Evolutionary conservation across 768 basidiomycete species (phyloP).

Genomic region (Phylloporus arenicola): DNA sequence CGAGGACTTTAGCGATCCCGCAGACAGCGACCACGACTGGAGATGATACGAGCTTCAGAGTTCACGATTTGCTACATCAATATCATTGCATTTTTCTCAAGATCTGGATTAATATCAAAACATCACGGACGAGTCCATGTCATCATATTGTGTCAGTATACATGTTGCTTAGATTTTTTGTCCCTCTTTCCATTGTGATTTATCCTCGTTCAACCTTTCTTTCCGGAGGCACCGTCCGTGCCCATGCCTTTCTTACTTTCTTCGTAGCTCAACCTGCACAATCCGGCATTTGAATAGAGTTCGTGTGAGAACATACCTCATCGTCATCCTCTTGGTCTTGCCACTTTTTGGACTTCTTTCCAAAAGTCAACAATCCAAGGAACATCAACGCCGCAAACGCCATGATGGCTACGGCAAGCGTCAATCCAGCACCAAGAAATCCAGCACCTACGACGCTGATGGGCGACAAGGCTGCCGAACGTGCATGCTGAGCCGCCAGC

Average conservation of each 20-base stretch:
- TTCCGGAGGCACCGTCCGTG: neutral
- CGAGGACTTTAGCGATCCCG: slow-evolving; percentile 35
- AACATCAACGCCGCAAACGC: slow-evolving; percentile 37
- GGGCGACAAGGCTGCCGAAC: slow-evolving; percentile 30
- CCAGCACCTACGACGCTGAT: slow-evolving; percentile 60
- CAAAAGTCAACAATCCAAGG: slow-evolving; percentile 34
- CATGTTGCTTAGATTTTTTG: slow-evolving; percentile 12
- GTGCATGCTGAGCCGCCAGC: slow-evolving; percentile 24
- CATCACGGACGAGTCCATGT: slow-evolving; percentile 14
- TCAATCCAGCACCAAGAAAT: slow-evolving; percentile 58
- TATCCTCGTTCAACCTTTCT: neutral
- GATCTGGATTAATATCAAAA: slow-evolving; percentile 17
- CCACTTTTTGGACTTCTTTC: slow-evolving; percentile 12
- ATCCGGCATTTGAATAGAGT: slow-evolving; percentile 1
- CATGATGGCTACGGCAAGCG: slow-evolving; percentile 37
- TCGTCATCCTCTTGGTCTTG: slow-evolving; percentile 2
- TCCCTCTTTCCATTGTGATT: neutral
- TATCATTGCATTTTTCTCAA: slow-evolving; percentile 17
- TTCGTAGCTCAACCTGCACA: slow-evolving; percentile 21
- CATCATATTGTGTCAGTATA: slow-evolving; percentile 13
- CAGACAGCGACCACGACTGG: slow-evolving; percentile 31
- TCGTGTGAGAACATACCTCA: slow-evolving; percentile 13
- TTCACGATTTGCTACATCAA: slow-evolving; percentile 6
- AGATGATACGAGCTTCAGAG: slow-evolving; percentile 18
- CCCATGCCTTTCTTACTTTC: slow-evolving; percentile 4